Conservation (phyloP, 192 early-diverging fungal genomes). For the Chytriomyces hyalinus region DNA sequence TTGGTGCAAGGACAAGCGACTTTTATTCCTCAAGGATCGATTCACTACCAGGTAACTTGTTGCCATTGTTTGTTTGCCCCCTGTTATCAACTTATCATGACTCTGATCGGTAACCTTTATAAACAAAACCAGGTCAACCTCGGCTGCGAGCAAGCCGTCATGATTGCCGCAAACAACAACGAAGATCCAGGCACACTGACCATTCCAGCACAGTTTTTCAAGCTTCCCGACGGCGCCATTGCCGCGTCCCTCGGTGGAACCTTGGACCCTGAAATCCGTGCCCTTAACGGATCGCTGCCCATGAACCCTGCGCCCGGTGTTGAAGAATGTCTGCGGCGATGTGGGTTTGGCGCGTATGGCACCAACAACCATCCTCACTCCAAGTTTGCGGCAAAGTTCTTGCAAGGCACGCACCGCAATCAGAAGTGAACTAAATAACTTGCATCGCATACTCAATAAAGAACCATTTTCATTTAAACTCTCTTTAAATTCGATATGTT, state of each 20-base stretch:
- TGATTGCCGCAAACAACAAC: conserved; percentile 6
- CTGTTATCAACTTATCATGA: too few species aligned
- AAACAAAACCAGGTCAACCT: not conserved
- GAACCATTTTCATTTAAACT: too few species aligned
- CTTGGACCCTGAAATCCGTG: not conserved
- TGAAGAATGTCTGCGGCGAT: not conserved
- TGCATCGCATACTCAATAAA: too few species aligned
- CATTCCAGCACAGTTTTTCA: not conserved
- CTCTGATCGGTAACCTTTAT: too few species aligned
- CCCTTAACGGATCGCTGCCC: not conserved
- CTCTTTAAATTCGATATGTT: too few species aligned
- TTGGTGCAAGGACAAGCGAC: not conserved
- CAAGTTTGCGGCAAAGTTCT: too few species aligned
- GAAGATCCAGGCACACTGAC: conserved; percentile 12
- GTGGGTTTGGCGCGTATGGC: not conserved
- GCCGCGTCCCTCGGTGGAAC: not conserved
- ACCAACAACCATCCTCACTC: too few species aligned
- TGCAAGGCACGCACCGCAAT: too few species aligned
- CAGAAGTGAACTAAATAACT: too few species aligned
- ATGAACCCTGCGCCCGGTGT: not conserved
- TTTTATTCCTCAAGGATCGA: conserved; percentile 11
- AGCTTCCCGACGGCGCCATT: conserved; percentile 4
- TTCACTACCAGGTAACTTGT: not conserved
- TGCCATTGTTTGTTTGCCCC: too few species aligned
- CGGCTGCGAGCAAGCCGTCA: conserved; percentile 3